Evolutionary conservation across 345 rosid species (phyloP), one percentile per base, ranked within the genome.

Genomic region (Anacardium occidentale): DNA sequence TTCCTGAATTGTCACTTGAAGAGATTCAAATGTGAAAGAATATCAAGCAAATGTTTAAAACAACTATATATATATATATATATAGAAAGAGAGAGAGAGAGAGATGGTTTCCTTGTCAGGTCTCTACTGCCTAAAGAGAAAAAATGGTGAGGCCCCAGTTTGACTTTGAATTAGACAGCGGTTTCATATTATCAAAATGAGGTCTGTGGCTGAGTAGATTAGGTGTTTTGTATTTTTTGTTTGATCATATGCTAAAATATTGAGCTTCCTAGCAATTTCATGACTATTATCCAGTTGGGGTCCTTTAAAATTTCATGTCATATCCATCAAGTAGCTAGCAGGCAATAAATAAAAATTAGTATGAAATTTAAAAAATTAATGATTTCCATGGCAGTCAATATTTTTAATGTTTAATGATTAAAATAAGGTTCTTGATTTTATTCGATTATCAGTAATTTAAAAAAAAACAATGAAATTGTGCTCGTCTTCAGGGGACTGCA

Each of bases 401-500:
- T 58, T 58, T 45, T 26, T 70, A 37, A 40, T 40, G 24, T 40
- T 54, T 2, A 18, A 25, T 20, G 22, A 54, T 15, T 14, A 21
- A 56, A 37, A 34, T 4, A 25, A n/a, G 29, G 54, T 18, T 50
- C 25, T 24, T 58, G 65, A 24, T 25, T 58, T 58, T 2, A 45
- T 21, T 25, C 26, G 0, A 11, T 48, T 50, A 15, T 13, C 3
- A 50, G 5, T 17, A 48, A 26, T 21, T 25, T 10, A 22, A 3
- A 67, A 32, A 17, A 55, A 63, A 54, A n/a, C n/a, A n/a, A n/a
- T n/a, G n/a, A n/a, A n/a, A n/a, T n/a, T 66, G 10, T 40, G 45
- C 55, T 34, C 45, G 68, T 47, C 53, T 26, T 75, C 24, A 22
- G 25, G 65, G 40, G 56, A 60, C 40, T 61, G 22, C 10, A 3